Evolutionary conservation across 176 grass and related monocot species (phyloP), one percentile per base, ranked within the genome.

Genomic region (Carex myosuroides): DNA sequence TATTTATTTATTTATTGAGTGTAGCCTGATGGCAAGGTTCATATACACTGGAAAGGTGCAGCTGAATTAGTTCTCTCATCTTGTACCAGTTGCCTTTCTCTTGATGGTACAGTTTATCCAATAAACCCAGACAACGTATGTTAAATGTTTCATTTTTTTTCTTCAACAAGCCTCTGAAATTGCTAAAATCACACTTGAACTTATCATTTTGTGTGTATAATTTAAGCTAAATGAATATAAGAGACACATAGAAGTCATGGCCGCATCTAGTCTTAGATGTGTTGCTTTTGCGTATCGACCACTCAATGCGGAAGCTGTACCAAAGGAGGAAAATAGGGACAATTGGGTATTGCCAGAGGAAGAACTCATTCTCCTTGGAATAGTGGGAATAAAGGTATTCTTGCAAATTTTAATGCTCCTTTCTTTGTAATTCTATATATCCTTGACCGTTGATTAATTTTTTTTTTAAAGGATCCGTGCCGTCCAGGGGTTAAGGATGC

Each of bases 11-110:
- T 85, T 87, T 81, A 57, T 87, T 85, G 59, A 81, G 85, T 86
- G 85, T 84, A 98, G 92, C 80, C 79, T 84, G 89, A 90, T 86
- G 69, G 72, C 41, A 66, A 75, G 59, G 89, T 98, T 86, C 89
- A 86, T 81, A 74, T 98, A 53, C 91, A 98, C 70, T 98, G 95
- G 95, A 98, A 98, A 93, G 95, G 95, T 77, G 95, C 95, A 85
- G 95, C 92, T 71, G 95, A 98, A 85, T 48, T 98, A 83, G 86
- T 98, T 56, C 84, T 98, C 58, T 85, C 92, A 39, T 90, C 89
- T 84, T 95, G 92, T 89, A 98, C 89, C 84, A 93, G 88, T 86
- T 98, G 86, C 83, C 84, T 98, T 84, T 88, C 83, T 84, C 46
- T 85, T 24, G 85, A 93, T 64, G 88, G 95, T 89, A 90, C 85